Evolutionary conservation across 345 rosid genomes (phyloP).

Genomic region (Microcos paniculata): DNA sequence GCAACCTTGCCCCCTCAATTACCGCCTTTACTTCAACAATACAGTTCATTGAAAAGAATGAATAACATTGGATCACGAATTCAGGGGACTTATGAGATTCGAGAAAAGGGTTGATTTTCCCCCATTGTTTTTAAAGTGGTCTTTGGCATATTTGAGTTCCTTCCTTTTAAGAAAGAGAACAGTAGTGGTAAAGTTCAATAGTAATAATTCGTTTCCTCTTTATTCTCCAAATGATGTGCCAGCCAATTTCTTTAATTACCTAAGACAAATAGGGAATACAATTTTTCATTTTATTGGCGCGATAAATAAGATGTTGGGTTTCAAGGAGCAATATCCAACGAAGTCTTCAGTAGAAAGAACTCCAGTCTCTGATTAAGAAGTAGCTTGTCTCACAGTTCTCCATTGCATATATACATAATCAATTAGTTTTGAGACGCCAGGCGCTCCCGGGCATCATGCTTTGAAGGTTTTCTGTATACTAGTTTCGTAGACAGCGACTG

Average conservation of each 20-base stretch:
- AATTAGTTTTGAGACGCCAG: neutral
- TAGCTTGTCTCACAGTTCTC: neutral
- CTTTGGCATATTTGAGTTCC: neutral
- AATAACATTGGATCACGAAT: too few species aligned
- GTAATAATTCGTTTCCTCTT: neutral
- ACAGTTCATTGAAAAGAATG: too few species aligned
- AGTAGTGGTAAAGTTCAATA: neutral
- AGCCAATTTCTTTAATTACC: neutral
- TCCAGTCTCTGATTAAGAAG: slow-evolving; percentile 39
- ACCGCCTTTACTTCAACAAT: too few species aligned
- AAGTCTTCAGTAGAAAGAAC: slow-evolving; percentile 30
- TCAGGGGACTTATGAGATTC: too few species aligned
- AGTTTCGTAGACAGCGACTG: neutral
- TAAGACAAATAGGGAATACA: neutral
- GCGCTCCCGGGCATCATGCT: neutral
- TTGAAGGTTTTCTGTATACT: neutral
- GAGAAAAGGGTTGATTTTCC: too few species aligned
- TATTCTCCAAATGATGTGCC: neutral
- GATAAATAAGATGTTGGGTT: slow-evolving; percentile 83
- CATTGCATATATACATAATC: neutral
- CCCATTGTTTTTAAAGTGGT: neutral
- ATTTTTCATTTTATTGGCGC: slow-evolving; percentile 43
- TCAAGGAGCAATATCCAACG: slow-evolving; percentile 34
- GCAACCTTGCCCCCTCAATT: too few species aligned
- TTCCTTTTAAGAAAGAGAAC: neutral